Percentiles rank a stretch among this genome's conserved stretches.
Evolutionary conservation across 2,329 filamentous ascomycete genomes (phyloP).

Genomic region (Knufia fluminis): DNA sequence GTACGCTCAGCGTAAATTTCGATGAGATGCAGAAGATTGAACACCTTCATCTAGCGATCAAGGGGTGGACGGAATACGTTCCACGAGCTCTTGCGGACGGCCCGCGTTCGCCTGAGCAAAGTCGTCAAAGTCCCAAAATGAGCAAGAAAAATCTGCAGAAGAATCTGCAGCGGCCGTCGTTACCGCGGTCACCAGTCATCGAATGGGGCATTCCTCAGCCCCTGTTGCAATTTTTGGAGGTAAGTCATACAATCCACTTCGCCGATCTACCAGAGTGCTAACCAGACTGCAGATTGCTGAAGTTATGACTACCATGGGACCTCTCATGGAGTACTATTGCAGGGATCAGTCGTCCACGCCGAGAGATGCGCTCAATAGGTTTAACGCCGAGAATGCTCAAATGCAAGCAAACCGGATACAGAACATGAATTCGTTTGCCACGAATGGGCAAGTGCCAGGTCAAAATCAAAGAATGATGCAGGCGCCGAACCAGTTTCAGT

Average conservation of each 20-base stretch:
- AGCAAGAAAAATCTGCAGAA: slow-evolving; percentile 44
- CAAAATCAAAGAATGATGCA: slow-evolving; percentile 35
- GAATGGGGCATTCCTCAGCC: slow-evolving; percentile 47
- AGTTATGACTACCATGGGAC: slow-evolving; percentile 55
- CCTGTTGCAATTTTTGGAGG: slow-evolving; percentile 55
- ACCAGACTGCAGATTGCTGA: slow-evolving; percentile 48
- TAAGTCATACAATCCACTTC: slow-evolving; percentile 28
- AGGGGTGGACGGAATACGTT: slow-evolving; percentile 72
- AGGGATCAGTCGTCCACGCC: slow-evolving; percentile 45
- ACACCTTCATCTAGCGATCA: slow-evolving; percentile 70
- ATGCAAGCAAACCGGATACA: slow-evolving; percentile 23
- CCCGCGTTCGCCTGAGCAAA: slow-evolving; percentile 43
- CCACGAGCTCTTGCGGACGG: slow-evolving; percentile 50
- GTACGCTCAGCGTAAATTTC: slow-evolving; percentile 69
- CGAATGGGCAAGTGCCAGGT: slow-evolving; percentile 21
- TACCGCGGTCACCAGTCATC: slow-evolving; percentile 32
- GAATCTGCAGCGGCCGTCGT: slow-evolving; percentile 25
- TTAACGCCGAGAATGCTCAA: slow-evolving; percentile 39
- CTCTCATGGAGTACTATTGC: slow-evolving; percentile 49
- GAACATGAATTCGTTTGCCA: slow-evolving; percentile 17
- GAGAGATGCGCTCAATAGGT: slow-evolving; percentile 45
- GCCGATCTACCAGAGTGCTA: slow-evolving; percentile 11
- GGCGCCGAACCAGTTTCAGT: slow-evolving; percentile 46
- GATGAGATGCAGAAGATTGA: slow-evolving; percentile 73
- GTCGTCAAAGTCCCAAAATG: slow-evolving; percentile 48